Percentiles rank a stretch among this genome's conserved stretches.
These are phyloP conservation scores for Beta lomatogona DNA, from an alignment of 179 eudicot species.

Conservation along the genomic window DNA sequence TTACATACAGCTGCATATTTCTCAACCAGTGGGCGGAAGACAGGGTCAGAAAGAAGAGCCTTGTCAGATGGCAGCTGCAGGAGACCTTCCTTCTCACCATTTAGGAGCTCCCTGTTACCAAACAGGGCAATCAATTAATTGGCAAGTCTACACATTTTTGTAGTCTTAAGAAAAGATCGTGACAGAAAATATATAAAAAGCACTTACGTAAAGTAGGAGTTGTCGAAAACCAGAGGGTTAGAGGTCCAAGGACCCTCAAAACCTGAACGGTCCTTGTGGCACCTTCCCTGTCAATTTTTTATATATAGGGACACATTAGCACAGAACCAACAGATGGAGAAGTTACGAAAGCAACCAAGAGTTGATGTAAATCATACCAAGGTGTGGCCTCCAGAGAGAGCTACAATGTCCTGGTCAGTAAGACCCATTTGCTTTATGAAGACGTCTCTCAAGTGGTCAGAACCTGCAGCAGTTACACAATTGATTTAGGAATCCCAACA, in stretches of 20 bases:
- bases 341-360: background rate
- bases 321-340: background rate
- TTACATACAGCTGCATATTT: conserved; percentile 83
- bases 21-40: conserved; percentile 83
- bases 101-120: conserved; percentile 64
- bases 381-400: conserved; percentile 87
- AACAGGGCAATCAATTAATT: background rate
- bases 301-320: background rate
- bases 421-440: conserved; percentile 87
- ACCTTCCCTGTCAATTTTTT: conserved; percentile 56
- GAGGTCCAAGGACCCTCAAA: conserved; percentile 88
- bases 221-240: conserved; percentile 84
- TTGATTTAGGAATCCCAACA: background rate
- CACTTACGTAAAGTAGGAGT: conserved; percentile 75
- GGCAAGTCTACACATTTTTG: background rate
- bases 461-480: conserved; percentile 46
- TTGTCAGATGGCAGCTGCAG: conserved; percentile 90
- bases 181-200: background rate
- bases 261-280: conserved; percentile 94
- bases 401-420: conserved; percentile 75
- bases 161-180: background rate
- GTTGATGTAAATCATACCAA: conserved; percentile 44
- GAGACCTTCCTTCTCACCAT: conserved; percentile 93
- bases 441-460: conserved; percentile 79
- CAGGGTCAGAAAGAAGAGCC: conserved; percentile 76